A percentile compares a stretch with the other conserved stretches of the same genome.
These are phyloP conservation scores for Camellia japonica DNA, from an alignment of 148 eudicot species.

Conservation along the genomic window DNA sequence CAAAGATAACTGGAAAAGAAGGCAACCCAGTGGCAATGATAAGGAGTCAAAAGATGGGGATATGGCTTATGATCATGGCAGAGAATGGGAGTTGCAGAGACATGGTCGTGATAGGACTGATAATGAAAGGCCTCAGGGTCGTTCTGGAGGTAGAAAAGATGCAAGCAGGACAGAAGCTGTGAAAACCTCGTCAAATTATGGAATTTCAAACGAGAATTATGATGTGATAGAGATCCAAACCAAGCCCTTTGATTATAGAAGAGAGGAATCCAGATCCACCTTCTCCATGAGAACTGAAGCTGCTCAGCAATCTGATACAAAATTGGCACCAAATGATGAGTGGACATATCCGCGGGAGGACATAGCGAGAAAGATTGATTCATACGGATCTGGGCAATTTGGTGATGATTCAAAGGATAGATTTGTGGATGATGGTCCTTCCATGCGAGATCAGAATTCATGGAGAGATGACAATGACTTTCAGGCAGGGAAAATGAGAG, in stretches of 20 bases:
- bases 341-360: conserved; percentile 38
- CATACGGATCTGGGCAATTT: conserved; percentile 31
- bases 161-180: conserved; percentile 65
- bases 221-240: conserved; percentile 94
- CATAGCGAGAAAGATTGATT: conserved; percentile 22
- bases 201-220: conserved; percentile 78
- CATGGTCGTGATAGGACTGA: conserved; percentile 54
- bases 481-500: conserved; percentile 53
- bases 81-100: conserved; percentile 75
- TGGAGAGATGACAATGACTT: conserved; percentile 64
- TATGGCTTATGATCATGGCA: conserved; percentile 44
- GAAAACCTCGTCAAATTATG: conserved; percentile 80
- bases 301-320: conserved; percentile 45
- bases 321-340: conserved; percentile 38
- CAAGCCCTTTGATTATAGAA: conserved; percentile 70
- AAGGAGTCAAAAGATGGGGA: conserved; percentile 49
- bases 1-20: conserved; percentile 68
- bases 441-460: conserved; percentile 39
- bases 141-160: conserved; percentile 71
- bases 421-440: conserved; percentile 41
- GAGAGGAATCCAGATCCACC: conserved; percentile 46
- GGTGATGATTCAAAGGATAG: conserved; percentile 49
- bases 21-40: conserved; percentile 40
- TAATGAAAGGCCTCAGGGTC: conserved; percentile 59
- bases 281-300: conserved; percentile 44